Conservation (phyloP, 306 rosid species). For the Gastrolobium villosum region DNA sequence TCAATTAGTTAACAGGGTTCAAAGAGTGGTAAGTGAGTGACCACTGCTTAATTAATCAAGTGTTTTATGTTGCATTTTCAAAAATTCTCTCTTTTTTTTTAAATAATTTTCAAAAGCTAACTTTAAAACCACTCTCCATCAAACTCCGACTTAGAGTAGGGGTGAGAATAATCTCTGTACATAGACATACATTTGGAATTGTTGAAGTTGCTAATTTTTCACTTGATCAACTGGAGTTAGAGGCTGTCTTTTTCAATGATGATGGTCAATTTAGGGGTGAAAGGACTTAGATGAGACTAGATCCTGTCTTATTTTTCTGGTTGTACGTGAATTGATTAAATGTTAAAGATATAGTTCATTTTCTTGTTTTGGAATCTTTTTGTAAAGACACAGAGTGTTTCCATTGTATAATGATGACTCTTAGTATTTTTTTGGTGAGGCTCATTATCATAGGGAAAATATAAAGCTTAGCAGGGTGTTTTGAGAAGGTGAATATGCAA, state of each 20-base stretch:
- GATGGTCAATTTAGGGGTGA: neutral
- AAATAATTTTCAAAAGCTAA: too few species aligned
- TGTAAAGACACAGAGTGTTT: neutral
- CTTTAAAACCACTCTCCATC: too few species aligned
- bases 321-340: neutral
- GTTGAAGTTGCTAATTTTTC: neutral
- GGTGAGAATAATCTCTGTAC: too few species aligned
- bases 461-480: too few species aligned
- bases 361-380: neutral
- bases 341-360: neutral
- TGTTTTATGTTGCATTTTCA: neutral
- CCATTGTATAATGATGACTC: neutral
- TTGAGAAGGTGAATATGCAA: too few species aligned
- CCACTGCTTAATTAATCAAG: conserved; percentile 11
- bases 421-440: neutral
- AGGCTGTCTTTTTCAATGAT: neutral
- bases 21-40: neutral
- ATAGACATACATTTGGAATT: neutral
- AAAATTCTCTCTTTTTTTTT: too few species aligned
- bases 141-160: too few species aligned
- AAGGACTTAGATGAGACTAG: neutral
- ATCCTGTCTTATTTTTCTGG: neutral
- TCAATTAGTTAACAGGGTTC: neutral
- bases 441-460: too few species aligned
- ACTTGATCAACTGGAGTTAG: neutral